These are phyloP conservation scores for Carpinus fangiana DNA, from an alignment of 306 rosid species.

Conservation along the genomic window DNA sequence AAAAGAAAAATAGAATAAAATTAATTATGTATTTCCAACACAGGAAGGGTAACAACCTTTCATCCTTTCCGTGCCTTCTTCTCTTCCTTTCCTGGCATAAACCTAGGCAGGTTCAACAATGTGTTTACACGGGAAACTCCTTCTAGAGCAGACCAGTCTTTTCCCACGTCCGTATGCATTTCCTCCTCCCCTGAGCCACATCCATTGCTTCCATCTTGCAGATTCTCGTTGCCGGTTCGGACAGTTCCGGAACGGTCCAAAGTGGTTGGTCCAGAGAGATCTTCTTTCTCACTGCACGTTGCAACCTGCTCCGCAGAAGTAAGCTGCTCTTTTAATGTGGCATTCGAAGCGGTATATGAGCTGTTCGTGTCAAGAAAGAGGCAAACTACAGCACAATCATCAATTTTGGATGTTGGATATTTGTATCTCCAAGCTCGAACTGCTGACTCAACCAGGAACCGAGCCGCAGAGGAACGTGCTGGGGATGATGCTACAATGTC, in stretches of 20 bases:
- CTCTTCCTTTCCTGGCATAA: constrained; percentile 72
- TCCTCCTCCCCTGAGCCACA: constrained; percentile 43
- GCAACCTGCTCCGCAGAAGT: constrained; percentile 35
- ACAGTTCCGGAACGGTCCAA: constrained; percentile 51
- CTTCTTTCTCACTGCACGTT: constrained; percentile 31
- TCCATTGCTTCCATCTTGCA: constrained; percentile 39
- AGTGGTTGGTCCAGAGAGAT: constrained; percentile 27
- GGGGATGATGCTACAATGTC: constrained; percentile 79
- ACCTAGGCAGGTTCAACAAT: constrained; percentile 85
- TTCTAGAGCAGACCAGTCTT: constrained; percentile 94
- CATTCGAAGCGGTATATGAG: constrained; percentile 51
- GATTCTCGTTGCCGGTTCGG: constrained; percentile 39
- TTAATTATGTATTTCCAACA: background rate
- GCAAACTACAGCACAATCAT: constrained; percentile 94
- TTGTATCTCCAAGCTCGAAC: constrained; percentile 79
- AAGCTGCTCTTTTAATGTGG: constrained; percentile 45
- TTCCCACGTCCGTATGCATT: constrained; percentile 45
- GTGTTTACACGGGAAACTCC: constrained; percentile 98
- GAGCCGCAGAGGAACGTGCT: constrained; percentile 65
- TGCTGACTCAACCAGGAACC: constrained; percentile 83
- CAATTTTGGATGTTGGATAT: constrained; percentile 93
- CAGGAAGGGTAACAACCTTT: constrained; percentile 21
- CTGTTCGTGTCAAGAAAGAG: constrained; percentile 67
- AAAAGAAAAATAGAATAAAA: constrained; percentile 19
- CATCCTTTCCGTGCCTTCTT: constrained; percentile 46